A percentile compares a stretch with the other conserved stretches of the same genome.
phyloP scores from a whole-genome alignment of 257 asterid species.

The Jacaranda copaia region DNA sequence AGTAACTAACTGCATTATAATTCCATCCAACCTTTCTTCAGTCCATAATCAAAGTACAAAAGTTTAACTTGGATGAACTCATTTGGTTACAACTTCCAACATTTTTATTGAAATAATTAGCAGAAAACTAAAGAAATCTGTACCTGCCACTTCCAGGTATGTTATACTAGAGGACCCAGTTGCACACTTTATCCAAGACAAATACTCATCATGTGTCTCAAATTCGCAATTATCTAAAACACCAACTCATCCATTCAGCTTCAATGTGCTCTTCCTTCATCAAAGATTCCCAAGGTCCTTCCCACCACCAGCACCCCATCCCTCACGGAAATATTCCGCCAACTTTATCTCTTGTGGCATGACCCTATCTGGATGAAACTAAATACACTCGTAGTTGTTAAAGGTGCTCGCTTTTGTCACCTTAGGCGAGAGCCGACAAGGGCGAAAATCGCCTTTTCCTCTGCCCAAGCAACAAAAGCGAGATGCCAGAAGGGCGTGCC shows the following conservation, averaged over 20 bases:
- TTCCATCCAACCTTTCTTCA: not conserved
- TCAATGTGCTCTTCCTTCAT: not conserved
- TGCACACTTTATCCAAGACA: not conserved
- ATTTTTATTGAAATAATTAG: not conserved
- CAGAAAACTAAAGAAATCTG: not conserved
- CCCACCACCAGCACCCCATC: not conserved
- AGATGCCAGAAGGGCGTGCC: too few species aligned
- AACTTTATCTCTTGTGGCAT: too few species aligned
- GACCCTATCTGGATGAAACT: not conserved
- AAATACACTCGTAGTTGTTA: not conserved
- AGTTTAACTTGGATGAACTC: not conserved
- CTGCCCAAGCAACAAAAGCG: too few species aligned
- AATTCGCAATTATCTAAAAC: not conserved
- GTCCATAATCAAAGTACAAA: not conserved
- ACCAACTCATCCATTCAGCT: not conserved
- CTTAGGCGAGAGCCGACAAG: too few species aligned
- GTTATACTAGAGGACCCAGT: not conserved
- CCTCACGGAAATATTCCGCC: too few species aligned
- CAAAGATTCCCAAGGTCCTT: not conserved
- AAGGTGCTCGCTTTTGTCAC: too few species aligned
- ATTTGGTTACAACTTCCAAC: not conserved
- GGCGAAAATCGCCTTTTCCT: too few species aligned
- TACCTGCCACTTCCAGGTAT: conserved; percentile 1
- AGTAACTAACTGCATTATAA: not conserved
- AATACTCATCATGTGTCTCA: not conserved